Percentiles rank a stretch among this genome's conserved stretches.
These are phyloP conservation scores for Suillus fuscotomentosus DNA, from an alignment of 768 basidiomycete genomes.

Conservation along the genomic window DNA sequence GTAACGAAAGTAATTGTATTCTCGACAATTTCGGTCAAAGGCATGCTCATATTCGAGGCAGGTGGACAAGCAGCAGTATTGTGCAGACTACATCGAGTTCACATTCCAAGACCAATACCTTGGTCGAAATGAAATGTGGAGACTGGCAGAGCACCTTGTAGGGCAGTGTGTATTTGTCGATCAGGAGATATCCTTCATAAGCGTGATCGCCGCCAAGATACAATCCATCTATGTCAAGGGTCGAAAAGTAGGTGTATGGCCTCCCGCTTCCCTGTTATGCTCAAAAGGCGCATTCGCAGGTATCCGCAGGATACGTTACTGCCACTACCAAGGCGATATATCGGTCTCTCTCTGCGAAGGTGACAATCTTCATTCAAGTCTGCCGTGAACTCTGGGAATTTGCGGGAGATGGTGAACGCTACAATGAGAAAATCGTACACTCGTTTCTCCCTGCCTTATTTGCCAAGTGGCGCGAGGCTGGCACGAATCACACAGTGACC, in stretches of 20 bases:
- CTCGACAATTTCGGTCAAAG: slow-evolving; percentile 1
- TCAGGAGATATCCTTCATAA: slow-evolving; percentile 85
- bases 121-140: slow-evolving; percentile 97
- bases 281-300: slow-evolving; percentile 39
- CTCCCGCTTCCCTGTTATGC: background rate
- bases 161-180: slow-evolving; percentile 80
- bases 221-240: slow-evolving; percentile 73
- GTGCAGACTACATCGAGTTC: slow-evolving; percentile 82
- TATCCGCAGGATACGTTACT: slow-evolving; percentile 80
- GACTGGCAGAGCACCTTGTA: slow-evolving; percentile 77
- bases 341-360: slow-evolving; percentile 86
- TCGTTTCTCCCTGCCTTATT: slow-evolving; percentile 93
- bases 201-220: slow-evolving; percentile 79
- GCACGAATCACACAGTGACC: slow-evolving; percentile 91
- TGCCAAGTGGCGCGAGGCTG: slow-evolving; percentile 75
- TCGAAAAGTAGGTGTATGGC: slow-evolving; percentile 47
- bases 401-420: slow-evolving; percentile 92
- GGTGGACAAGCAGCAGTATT: slow-evolving; percentile 65
- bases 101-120: slow-evolving; percentile 95
- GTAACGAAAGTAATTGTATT: slow-evolving; percentile 57
- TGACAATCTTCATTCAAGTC: slow-evolving; percentile 95
- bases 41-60: slow-evolving; percentile 23
- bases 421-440: slow-evolving; percentile 96
- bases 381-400: slow-evolving; percentile 97
- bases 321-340: slow-evolving; percentile 85